Evolutionary conservation across 768 basidiomycete genomes (phyloP), one percentile per base, ranked within the genome.

Genomic region (Pulveroboletus sp.): DNA sequence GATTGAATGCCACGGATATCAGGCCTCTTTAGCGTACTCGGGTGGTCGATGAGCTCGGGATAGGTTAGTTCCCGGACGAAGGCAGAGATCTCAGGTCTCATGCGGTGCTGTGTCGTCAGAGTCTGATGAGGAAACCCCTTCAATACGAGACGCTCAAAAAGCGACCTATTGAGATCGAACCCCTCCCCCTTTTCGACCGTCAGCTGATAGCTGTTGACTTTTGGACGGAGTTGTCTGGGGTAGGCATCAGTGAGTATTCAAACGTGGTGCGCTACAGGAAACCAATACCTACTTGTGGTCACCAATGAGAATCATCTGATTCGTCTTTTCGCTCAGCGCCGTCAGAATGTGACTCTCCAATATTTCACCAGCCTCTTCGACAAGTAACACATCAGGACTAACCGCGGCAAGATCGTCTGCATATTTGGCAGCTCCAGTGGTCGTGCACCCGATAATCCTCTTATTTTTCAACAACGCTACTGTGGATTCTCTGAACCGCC

Each of bases 321-420:
- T 65, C 1, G 76, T 78, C 1, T 69, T 54, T 8, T 53, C 50
- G 0, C 76, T 73, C n/a, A 86, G 62, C 0, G 85, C 76, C 0
- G 82, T 84, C 41, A 87, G 52, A 26, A 85, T 66, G 55, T 87
- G 85, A 49, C 80, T 81, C 61, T 86, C 83, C 12, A 87, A 57
- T 35, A 86, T 86, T 57, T 87, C 85, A 6, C 85, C 85, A 0
- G 85, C 85, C 64, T 87, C 85, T 60, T 87, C 85, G 1, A 86
- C 82, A 1, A 87, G 67, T 6, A 87, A 63, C 0, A 86, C 74
- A 11, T 75, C 70, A 0, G 82, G 80, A 3, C 66, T 61, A 8
- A 71, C 76, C 0, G 69, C 72, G 5, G 71, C 73, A 21, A 87
- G 75, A 31, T 69, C 69, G 4, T 70, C 64, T 0, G 68, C 64